Evolutionary conservation across 73 alveolate species (phyloP), one percentile per base, ranked within the genome.

Genomic region (Blepharisma japonicum): DNA sequence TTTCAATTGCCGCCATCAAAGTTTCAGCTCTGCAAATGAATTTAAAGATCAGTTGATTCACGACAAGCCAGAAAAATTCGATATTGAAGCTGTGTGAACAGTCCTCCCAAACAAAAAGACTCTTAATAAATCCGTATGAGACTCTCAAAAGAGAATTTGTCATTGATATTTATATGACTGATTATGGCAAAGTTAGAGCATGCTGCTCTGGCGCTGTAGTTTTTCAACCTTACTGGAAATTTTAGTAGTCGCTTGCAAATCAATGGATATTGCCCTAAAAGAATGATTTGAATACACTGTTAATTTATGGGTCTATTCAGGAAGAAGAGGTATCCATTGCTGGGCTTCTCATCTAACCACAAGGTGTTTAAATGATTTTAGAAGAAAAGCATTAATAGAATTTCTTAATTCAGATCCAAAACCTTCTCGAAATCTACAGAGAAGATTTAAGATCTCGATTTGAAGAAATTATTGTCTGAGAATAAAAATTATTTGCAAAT

Each of bases 261-360:
- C 93, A 7, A 74, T 96, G 5, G 90, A 87, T 77, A 55, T 68
- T 6, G 92, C 91, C 7, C 87, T 96, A 66, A 86, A 82, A n/a
- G 88, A 87, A 68, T 97, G 91, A 87, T 96, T 96, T 84, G 99
- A 98, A 11, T 96, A 90, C 79, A 77, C 87, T 45, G 78, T 84
- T 70, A 76, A 90, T 47, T 84, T 94, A 53, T 95, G 97, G 95
- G 98, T 95, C 20, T 96, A 92, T 87, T 94, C 98, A 61, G 99
- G 99, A 45, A 91, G 99, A 88, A 96, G 99, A 93, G 99, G 99
- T 67, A 90, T 96, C 68, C 99, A 96, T 93, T 94, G 97, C 71
- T 96, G 99, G 99, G 83, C 93, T 21, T 90, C 98, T 61, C 99
- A 96, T 88, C 91, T 84, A 53, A 79, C 85, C 55, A 97, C 97